Base-by-base conservation (phyloP, 768 basidiomycete species). In the Boletus huronensis region DNA sequence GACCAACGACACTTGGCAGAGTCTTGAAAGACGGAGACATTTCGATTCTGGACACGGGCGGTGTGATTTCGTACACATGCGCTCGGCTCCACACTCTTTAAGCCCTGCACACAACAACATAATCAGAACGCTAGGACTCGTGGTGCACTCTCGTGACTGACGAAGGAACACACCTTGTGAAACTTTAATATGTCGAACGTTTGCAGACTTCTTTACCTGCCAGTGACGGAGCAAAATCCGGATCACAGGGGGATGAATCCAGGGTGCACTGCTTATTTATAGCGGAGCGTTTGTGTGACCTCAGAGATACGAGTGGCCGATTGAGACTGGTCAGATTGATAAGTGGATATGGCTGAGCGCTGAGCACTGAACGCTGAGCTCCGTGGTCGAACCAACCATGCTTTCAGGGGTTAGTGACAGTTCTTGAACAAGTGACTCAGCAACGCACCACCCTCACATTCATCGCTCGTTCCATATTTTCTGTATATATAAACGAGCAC, bases 11-110 rank as follows among this genome's bases (percentile, higher is more conserved):
- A 17, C 16, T n/a, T 11, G 48, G 34, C 17, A 60, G 52, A 19
- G 45, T 28, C 32, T 28, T 61, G 43, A 55, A 39, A 43, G 46
- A 54, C 11, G 48, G 23, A 17, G 44, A 36, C 64, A 64, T 70
- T 6, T 38, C 28, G 19, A 45, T 29, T 29, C 13, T 29, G 6
- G 25, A 40, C 23, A 35, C 17, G 36, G 19, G 36, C 28, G 28
- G 23, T 34, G 39, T 38, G 42, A 21, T 23, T 35, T 42, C 31
- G 29, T 31, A 41, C 5, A 16, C 36, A 39, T 39, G 25, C 3
- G 2, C 16, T 52, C 29, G 8, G 14, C 13, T 14, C 36, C 43
- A 17, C 43, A 28, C 13, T 26, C n/a, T 57, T 70, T 66, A 57
- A 44, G 38, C 41, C 19, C 31, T n/a, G 6, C 3, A 29, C 16